A percentile compares a stretch with the other conserved stretches of the same genome.
Conservation (phyloP, 164 flowering plant genomes). For the Warburgia ugandensis region DNA sequence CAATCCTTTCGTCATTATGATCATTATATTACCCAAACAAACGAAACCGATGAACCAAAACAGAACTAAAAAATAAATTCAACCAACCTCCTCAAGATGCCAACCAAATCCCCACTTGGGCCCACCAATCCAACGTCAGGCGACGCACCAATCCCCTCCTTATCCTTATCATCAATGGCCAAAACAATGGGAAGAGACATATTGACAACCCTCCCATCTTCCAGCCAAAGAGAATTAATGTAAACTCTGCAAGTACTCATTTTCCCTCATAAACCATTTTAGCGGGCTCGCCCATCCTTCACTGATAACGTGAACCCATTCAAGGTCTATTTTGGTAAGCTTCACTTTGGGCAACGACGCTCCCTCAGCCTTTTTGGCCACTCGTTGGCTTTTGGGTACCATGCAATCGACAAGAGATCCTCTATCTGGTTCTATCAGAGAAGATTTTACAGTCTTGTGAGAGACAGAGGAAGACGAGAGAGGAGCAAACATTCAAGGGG, state of each 20-base stretch:
- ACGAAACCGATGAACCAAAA: neutral
- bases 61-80: neutral
- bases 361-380: constrained; percentile 37
- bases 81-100: constrained; percentile 56
- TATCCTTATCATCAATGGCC: constrained; percentile 68
- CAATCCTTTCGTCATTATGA: neutral
- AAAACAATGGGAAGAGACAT: constrained; percentile 95
- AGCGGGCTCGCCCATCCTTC: constrained; percentile 98
- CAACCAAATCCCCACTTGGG: constrained; percentile 54
- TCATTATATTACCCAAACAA: neutral
- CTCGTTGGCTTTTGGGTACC: constrained; percentile 61
- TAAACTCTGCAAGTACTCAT: constrained; percentile 83
- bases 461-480: constrained; percentile 2
- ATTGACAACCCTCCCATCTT: constrained; percentile 65
- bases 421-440: constrained; percentile 91
- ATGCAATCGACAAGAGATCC: constrained; percentile 68
- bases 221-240: constrained; percentile 56
- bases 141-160: constrained; percentile 53
- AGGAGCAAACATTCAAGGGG: constrained; percentile 1
- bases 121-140: constrained; percentile 51
- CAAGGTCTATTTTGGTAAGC: constrained; percentile 61
- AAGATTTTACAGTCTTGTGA: constrained; percentile 34
- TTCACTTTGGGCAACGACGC: constrained; percentile 49
- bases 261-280: constrained; percentile 89
- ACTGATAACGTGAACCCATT: constrained; percentile 88